Base-by-base conservation (phyloP, 2,329 filamentous ascomycete genomes). In the Seiridium cupressi region DNA sequence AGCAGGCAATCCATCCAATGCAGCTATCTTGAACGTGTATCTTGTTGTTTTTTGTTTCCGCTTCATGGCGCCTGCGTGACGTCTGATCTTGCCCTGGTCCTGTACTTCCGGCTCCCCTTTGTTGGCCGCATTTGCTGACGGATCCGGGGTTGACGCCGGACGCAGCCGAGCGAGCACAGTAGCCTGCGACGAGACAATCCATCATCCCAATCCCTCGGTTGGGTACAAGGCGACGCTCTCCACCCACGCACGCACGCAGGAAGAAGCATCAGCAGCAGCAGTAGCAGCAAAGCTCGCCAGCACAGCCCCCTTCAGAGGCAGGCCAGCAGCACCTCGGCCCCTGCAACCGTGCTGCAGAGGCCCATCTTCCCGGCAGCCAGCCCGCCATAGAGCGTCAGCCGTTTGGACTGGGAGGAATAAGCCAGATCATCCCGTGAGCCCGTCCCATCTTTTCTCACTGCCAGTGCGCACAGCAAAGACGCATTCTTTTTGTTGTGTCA, bases 361-460 rank as follows among this genome's bases (percentile, higher is more conserved):
- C 36, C 40, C 57, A 51, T 54, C 32, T 42, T 40, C 35, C 55
- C 46, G 40, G 51, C 46, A 26, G 32, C 31, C 49, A 51, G 18
- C 44, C 55, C 55, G 55, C 55, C 55, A 58, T 35, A 58, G 55
- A 57, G 46, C 55, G 58, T 60, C 58, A 59, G 57, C 60, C 58
- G 18, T 47, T 61, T 42, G 36, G 49, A 26, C 44, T 34, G 42
- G 44, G 56, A 53, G 40, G 51, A 61, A 57, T 49, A 54, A 59
- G 51, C 58, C 57, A 57, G 53, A 59, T 57, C 60, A 55, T 57
- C 57, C 49, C 47, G 47, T 32, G 47, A 32, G 18, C 47, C 51
- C 57, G 54, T 62, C 60, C 60, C 60, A 62, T 60, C 57, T 59
- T 60, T 62, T 51, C 42, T 57, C 47, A n/a, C 47, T 34, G 26